phyloP scores from a whole-genome alignment of 169 alveolate genomes.

The Neospora caninum region DNA sequence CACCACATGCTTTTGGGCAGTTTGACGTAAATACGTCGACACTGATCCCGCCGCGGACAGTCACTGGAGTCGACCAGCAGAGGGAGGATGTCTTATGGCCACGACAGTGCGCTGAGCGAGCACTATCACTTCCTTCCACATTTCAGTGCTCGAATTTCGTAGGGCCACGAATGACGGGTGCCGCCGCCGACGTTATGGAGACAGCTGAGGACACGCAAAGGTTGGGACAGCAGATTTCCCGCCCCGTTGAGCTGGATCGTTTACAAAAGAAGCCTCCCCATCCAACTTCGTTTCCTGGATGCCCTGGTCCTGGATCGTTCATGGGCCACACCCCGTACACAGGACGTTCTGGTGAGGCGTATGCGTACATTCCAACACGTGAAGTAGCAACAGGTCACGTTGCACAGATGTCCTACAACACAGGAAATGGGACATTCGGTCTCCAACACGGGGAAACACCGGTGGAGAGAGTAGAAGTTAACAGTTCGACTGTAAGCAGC shows the following conservation, averaged over 20 bases:
- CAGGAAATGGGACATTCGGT: neutral
- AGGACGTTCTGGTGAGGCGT: neutral
- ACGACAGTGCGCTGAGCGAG: neutral
- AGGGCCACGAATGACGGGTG: neutral
- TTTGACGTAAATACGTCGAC: neutral
- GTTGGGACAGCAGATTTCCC: neutral
- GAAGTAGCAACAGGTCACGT: neutral
- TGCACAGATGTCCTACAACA: neutral
- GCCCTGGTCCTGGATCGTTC: neutral
- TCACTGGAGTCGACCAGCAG: neutral
- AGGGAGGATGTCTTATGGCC: neutral
- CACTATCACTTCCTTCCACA: neutral
- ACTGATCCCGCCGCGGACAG: neutral
- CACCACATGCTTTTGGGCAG: neutral
- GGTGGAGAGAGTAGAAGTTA: neutral
- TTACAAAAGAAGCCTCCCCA: neutral
- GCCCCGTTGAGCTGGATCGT: neutral
- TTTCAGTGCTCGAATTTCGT: neutral
- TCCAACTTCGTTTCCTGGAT: neutral
- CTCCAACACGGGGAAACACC: neutral
- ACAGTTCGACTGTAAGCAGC: neutral
- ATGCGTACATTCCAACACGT: neutral
- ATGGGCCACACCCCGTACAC: neutral
- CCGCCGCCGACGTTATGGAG: neutral
- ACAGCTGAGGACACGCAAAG: neutral